These are phyloP conservation scores for Iris pallida DNA, from an alignment of 116 monocot species.

Conservation along the genomic window DNA sequence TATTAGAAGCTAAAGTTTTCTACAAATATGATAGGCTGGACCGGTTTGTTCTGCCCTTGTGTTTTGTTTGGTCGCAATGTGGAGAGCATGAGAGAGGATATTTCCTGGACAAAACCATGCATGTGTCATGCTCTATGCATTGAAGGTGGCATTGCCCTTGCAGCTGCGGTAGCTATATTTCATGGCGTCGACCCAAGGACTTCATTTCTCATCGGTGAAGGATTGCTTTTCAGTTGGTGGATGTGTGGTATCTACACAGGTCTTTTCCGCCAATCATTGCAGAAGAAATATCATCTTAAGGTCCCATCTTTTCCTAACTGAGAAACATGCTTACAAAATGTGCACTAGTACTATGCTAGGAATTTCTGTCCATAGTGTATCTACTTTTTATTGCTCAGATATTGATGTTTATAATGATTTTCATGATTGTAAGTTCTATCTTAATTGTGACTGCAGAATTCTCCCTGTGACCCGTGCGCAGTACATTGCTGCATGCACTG, in stretches of 20 bases:
- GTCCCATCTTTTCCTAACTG: not conserved
- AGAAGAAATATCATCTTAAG: slow-evolving; percentile 21
- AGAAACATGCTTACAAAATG: no score
- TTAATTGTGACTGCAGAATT: slow-evolving; percentile 13
- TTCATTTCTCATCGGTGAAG: slow-evolving; percentile 14
- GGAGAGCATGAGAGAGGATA: not conserved
- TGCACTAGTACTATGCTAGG: no score
- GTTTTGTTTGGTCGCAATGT: not conserved
- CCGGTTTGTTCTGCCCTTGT: not conserved
- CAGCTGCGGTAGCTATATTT: slow-evolving; percentile 5
- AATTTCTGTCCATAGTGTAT: no score
- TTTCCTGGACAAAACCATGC: slow-evolving; percentile 3
- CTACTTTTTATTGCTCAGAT: no score
- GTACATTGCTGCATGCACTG: slow-evolving; percentile 22
- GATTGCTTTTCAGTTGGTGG: slow-evolving; percentile 18
- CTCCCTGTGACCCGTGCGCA: slow-evolving; percentile 15
- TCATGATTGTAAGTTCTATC: no score
- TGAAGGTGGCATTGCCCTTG: slow-evolving; percentile 19
- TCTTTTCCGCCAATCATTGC: slow-evolving; percentile 4
- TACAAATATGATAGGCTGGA: not conserved
- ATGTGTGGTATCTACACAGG: slow-evolving; percentile 21
- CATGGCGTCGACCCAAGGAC: slow-evolving; percentile 16
- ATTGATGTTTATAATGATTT: no score
- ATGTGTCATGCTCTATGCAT: slow-evolving; percentile 18
- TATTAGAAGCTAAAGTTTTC: no score